phyloP scores from a whole-genome alignment of 1,284 basidiomycete species.

The Microbotryum silenes-acaulis region DNA sequence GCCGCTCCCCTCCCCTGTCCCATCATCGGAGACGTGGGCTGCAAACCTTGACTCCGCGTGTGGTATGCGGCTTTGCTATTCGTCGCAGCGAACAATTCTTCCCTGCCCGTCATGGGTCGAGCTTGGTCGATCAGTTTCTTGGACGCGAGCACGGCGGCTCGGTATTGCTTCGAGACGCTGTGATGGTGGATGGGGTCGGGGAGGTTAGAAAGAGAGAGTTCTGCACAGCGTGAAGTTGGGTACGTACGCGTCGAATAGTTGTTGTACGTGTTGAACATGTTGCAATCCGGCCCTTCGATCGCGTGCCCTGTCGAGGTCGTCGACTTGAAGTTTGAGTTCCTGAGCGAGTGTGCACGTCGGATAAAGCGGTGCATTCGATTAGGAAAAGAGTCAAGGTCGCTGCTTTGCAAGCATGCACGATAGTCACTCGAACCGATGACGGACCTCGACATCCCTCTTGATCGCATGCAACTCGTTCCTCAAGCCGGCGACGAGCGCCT shows the following conservation, averaged over 20 bases:
- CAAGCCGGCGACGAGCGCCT: conserved; percentile 63
- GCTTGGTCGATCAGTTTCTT: conserved; percentile 16
- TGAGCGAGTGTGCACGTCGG: background rate
- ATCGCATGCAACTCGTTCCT: conserved; percentile 63
- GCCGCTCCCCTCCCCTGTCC: background rate
- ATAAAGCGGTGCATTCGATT: too few species aligned
- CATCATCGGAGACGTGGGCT: background rate
- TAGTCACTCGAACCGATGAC: conserved; percentile 28
- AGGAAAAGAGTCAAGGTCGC: too few species aligned
- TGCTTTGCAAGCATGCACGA: too few species aligned
- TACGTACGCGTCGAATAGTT: conserved; percentile 13
- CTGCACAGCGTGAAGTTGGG: too few species aligned
- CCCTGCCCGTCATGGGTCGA: background rate
- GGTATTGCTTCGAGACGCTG: conserved; percentile 23
- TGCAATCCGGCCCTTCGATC: conserved; percentile 13
- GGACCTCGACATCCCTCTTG: conserved; percentile 60
- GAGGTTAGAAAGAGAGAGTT: background rate
- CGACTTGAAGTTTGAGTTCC: conserved; percentile 30
- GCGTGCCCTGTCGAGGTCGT: conserved; percentile 20
- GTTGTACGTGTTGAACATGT: conserved; percentile 13
- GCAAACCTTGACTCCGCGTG: background rate
- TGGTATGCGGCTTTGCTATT: too few species aligned
- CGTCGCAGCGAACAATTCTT: background rate
- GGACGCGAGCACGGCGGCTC: conserved; percentile 25
- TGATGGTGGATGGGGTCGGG: background rate